Evolutionary conservation across 805 yeast species (phyloP), one percentile per base, ranked within the genome.

Genomic region (Candida sithepensis): DNA sequence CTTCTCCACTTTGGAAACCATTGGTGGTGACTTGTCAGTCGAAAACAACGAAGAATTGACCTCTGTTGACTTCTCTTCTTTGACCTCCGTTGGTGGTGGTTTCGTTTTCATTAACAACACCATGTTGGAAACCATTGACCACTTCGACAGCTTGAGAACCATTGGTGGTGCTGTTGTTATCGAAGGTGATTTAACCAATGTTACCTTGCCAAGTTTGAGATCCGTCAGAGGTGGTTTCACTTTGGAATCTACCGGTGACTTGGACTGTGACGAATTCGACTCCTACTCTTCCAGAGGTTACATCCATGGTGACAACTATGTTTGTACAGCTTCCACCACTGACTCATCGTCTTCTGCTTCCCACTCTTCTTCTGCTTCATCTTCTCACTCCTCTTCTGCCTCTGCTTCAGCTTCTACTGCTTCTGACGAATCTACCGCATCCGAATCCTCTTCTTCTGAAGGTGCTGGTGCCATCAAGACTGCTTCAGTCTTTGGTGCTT

Each of bases 221-320:
- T 79, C 85, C 63, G 96, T 94, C 62, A 81, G 81, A 67, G 99
- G 99, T 81, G 97, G 96, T 70, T 95, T 91, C 73, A 73, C 74
- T 64, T 77, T 94, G 65, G 85, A 84, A 67, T 78, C 96, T 51
- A 58, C 65, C 39, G 85, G 88, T 66, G 84, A 85, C 63, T 82
- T 88, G 72, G 82, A 89, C 72, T 94, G 99, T 82, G 68, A 76
- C 53, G 74, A 77, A 46, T 88, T 91, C 75, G 79, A 85, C 69
- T 62, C 69, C 46, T 79, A 88, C 66, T 83, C 88, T 78, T 69
- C 73, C 64, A 76, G 78, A 61, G 95, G 96, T 72, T 87, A 78
- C 67, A 83, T 94, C 70, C 89, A 84, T 74, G 99, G 99, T 81
- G 89, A 39, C 18, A 18, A 88, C 76, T 91, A 81, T 76, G 77